These are phyloP conservation scores for Termitomyces eurrhizus DNA, from an alignment of 768 basidiomycete species.

Conservation along the genomic window DNA sequence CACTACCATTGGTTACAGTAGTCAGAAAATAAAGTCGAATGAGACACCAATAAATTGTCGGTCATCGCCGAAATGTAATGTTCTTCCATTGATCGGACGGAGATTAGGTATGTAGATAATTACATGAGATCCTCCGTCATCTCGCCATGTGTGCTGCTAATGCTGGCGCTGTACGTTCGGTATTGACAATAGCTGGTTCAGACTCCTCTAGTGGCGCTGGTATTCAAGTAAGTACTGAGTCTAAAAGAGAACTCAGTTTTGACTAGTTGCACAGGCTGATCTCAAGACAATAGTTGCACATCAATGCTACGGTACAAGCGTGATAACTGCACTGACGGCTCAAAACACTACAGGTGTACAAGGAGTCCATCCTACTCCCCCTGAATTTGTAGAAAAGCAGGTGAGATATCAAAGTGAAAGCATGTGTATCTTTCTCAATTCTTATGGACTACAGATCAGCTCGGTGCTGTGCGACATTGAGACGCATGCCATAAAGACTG, in stretches of 20 bases:
- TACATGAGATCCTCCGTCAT: background rate
- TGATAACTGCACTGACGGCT: conserved; percentile 81
- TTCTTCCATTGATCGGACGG: background rate
- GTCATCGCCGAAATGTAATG: background rate
- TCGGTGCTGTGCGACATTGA: conserved; percentile 72
- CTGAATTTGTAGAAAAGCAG: conserved; percentile 73
- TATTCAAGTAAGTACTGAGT: conserved; percentile 60
- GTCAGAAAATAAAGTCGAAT: background rate
- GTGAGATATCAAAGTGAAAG: conserved; percentile 30
- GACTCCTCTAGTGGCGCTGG: conserved; percentile 88
- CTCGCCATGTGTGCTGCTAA: background rate
- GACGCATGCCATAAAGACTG: conserved; percentile 77
- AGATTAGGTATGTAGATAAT: background rate
- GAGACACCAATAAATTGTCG: background rate
- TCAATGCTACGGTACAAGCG: conserved; percentile 76
- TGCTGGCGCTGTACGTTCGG: conserved; percentile 17
- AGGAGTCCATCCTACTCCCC: conserved; percentile 61
- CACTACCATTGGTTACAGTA: background rate
- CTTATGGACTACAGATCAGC: conserved; percentile 47
- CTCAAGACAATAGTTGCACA: conserved; percentile 80
- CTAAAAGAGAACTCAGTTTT: background rate
- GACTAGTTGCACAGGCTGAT: conserved; percentile 56
- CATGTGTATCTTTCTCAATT: background rate
- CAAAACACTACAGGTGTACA: conserved; percentile 89
- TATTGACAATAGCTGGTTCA: conserved; percentile 76